phyloP scores from a whole-genome alignment of 345 rosid genomes.

The Odontarrhena argentea region DNA sequence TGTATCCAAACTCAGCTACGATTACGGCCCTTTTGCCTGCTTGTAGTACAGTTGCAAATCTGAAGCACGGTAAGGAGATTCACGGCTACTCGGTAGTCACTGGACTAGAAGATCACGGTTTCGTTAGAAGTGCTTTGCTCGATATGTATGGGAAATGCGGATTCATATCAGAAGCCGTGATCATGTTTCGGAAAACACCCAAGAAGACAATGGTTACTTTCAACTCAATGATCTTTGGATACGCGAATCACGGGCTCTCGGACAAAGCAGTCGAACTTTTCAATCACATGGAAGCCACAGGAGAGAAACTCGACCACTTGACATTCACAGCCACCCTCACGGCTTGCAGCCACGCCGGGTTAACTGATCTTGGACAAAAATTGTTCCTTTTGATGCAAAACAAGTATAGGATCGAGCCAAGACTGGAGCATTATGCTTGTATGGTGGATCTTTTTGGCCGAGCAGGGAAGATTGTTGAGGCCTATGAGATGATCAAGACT shows the following conservation, averaged over 20 bases:
- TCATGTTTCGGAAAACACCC: slow-evolving; percentile 52
- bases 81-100: slow-evolving; percentile 65
- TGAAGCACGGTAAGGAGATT: slow-evolving; percentile 65
- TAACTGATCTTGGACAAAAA: slow-evolving; percentile 62
- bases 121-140: slow-evolving; percentile 71
- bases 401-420: slow-evolving; percentile 59
- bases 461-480: slow-evolving; percentile 69
- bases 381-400: slow-evolving; percentile 70
- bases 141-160: slow-evolving; percentile 92
- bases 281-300: slow-evolving; percentile 59
- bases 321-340: slow-evolving; percentile 78
- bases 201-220: slow-evolving; percentile 67
- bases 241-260: slow-evolving; percentile 74
- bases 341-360: slow-evolving; percentile 78
- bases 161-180: slow-evolving; percentile 59
- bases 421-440: slow-evolving; percentile 82
- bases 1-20: slow-evolving; percentile 62
- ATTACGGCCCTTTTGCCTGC: slow-evolving; percentile 76
- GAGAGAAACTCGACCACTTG: slow-evolving; percentile 65
- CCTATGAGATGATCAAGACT: slow-evolving; percentile 54
- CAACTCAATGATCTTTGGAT: slow-evolving; percentile 89
- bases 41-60: slow-evolving; percentile 52
- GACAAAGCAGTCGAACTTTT: slow-evolving; percentile 70
- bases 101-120: slow-evolving; percentile 65
- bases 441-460: slow-evolving; percentile 83